phyloP scores from a whole-genome alignment of 176 grass and related monocot genomes.

The Oryza australiensis region DNA sequence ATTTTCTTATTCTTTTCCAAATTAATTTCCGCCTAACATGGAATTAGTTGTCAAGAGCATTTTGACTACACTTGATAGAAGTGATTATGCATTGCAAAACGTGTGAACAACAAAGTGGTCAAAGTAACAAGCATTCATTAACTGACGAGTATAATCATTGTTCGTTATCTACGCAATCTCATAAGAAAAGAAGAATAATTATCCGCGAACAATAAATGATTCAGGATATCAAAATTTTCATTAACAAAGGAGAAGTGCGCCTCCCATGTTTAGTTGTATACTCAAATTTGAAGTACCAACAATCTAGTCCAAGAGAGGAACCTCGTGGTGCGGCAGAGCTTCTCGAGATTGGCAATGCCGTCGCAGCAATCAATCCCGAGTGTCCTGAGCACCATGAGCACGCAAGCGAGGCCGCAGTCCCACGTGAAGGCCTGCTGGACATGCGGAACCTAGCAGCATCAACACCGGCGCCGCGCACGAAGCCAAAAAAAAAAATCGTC shows the following conservation, averaged over 20 bases:
- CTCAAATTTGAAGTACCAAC: neutral
- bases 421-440: constrained; percentile 91
- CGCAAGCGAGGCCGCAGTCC: constrained; percentile 96
- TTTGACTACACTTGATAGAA: neutral
- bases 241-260: neutral
- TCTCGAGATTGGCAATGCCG: constrained; percentile 77
- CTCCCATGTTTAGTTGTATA: neutral
- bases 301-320: neutral
- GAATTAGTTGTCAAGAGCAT: neutral
- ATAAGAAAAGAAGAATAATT: neutral
- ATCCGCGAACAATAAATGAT: neutral
- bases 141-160: neutral
- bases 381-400: constrained; percentile 90
- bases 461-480: neutral
- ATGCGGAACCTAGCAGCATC: constrained; percentile 72
- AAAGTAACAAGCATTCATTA: neutral
- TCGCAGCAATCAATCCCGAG: constrained; percentile 60
- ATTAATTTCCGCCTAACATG: neutral
- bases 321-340: constrained; percentile 90
- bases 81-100: neutral
- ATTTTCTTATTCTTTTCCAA: neutral
- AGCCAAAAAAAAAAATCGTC: constrained; percentile 13
- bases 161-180: neutral
- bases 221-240: neutral
- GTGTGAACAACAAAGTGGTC: neutral